Evolutionary conservation across 352 stramenopile species (phyloP), one percentile per base, ranked within the genome.

Genomic region (Pilasporangium apinafurcum): DNA sequence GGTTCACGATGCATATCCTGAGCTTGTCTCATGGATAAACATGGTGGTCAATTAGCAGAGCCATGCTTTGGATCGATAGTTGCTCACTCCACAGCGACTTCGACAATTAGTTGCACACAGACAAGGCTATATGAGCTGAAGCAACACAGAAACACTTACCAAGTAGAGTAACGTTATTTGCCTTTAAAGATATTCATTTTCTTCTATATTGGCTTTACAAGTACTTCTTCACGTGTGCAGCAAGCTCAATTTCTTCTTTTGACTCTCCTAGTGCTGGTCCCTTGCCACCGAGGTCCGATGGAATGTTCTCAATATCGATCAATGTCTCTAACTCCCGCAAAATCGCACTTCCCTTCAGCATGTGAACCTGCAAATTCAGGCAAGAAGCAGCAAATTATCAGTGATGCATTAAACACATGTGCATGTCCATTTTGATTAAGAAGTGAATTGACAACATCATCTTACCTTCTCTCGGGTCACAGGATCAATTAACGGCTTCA

Each of bases 381-480:
- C 41, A 43, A 48, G 29, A 17, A 14, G 17, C 41, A 48, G 29
- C 45, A 26, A 33, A 32, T 44, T 4, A 33, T 26, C 27, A 44
- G 28, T 33, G 28, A 39, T 12, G 0, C 18, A 27, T 6, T 26
- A 26, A 22, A 41, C 17, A 50, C 4, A 48, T n/a, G 16, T 18
- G 4, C 22, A 14, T 27, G 25, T 7, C 12, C 37, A 20, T 25
- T 18, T 8, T 14, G 29, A 8, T 24, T 33, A 25, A 49, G 7
- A 41, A 28, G 26, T 21, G n/a, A 42, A 49, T 34, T 46, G 13
- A 31, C 18, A 47, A 27, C 10, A 38, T 25, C 17, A 0, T 31
- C 52, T 20, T 30, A 98, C 95, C 72, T 98, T 98, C 43, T 96
- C 72, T 48, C 87, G 83, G n/a, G 93, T 98, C 8, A 94, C 90